phyloP scores from a whole-genome alignment of 1,284 basidiomycete genomes.

The Lentinus polychrous region DNA sequence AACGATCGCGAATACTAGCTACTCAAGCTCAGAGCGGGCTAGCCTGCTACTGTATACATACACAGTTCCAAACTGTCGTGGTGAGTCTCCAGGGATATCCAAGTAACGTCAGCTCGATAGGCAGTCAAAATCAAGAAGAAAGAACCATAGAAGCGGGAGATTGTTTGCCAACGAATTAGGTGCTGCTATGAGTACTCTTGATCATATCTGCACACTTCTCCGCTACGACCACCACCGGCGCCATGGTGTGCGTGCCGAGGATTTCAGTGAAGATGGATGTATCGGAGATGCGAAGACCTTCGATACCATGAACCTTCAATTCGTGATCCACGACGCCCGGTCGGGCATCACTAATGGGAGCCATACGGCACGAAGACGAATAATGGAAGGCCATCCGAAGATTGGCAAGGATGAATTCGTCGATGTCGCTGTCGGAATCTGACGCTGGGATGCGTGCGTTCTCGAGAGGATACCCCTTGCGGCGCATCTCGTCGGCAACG shows the following conservation, averaged over 20 bases:
- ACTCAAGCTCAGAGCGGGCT: too few relatives aligned
- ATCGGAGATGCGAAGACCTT: constrained; percentile 33
- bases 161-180: too few relatives aligned
- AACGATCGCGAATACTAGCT: too few relatives aligned
- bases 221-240: constrained; percentile 29
- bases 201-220: constrained; percentile 27
- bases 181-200: too few relatives aligned
- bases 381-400: constrained; percentile 30
- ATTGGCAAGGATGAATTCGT: constrained; percentile 21
- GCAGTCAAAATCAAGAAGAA: too few relatives aligned
- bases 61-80: too few relatives aligned
- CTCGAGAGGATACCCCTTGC: constrained; percentile 25
- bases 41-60: too few relatives aligned
- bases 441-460: constrained; percentile 24
- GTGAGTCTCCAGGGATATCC: too few relatives aligned
- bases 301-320: constrained; percentile 41
- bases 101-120: too few relatives aligned
- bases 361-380: constrained; percentile 33
- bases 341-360: constrained; percentile 20
- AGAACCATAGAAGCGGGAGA: too few relatives aligned
- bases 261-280: constrained; percentile 33
- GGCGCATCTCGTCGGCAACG: constrained; percentile 23
- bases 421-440: constrained; percentile 20
- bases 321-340: constrained; percentile 42
- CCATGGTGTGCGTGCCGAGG: constrained; percentile 29